Evolutionary conservation across 2,329 filamentous ascomycete species (phyloP).

Genomic region (Nothophaeocryptopus gaeumannii): DNA sequence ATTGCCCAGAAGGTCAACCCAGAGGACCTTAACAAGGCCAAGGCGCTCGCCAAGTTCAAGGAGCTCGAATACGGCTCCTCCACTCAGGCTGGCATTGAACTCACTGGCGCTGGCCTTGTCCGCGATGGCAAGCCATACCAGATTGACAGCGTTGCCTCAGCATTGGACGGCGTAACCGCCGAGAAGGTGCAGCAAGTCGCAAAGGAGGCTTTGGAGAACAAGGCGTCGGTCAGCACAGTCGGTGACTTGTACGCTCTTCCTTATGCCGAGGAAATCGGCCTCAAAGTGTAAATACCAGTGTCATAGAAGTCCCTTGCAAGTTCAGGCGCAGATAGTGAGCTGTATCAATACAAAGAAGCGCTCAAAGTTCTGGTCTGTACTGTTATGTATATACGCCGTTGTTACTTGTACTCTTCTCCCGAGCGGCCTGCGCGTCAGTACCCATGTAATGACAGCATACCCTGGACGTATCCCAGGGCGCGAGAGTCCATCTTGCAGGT

Average conservation of each 20-base stretch:
- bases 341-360: slow-evolving; percentile 34
- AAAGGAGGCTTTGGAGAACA: slow-evolving; percentile 81
- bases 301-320: slow-evolving; percentile 29
- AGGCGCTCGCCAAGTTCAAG: slow-evolving; percentile 89
- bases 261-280: slow-evolving; percentile 88
- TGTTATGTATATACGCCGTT: neutral
- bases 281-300: slow-evolving; percentile 73
- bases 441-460: neutral
- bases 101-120: slow-evolving; percentile 80
- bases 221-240: slow-evolving; percentile 83
- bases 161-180: slow-evolving; percentile 74
- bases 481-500: too few relatives aligned
- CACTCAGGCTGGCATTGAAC: slow-evolving; percentile 71
- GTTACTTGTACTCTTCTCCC: neutral
- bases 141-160: slow-evolving; percentile 74
- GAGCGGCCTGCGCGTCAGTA: neutral
- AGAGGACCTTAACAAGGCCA: slow-evolving; percentile 88
- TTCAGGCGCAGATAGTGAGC: slow-evolving; percentile 30
- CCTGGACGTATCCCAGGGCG: neutral
- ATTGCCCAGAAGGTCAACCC: slow-evolving; percentile 68
- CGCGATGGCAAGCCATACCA: slow-evolving; percentile 80
- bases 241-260: slow-evolving; percentile 90
- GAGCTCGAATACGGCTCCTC: slow-evolving; percentile 79
- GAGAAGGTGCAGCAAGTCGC: slow-evolving; percentile 88
- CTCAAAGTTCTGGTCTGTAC: slow-evolving; percentile 8